Base-by-base conservation (phyloP, 129 eudicot species). In the Gnaphalium uliginosum region DNA sequence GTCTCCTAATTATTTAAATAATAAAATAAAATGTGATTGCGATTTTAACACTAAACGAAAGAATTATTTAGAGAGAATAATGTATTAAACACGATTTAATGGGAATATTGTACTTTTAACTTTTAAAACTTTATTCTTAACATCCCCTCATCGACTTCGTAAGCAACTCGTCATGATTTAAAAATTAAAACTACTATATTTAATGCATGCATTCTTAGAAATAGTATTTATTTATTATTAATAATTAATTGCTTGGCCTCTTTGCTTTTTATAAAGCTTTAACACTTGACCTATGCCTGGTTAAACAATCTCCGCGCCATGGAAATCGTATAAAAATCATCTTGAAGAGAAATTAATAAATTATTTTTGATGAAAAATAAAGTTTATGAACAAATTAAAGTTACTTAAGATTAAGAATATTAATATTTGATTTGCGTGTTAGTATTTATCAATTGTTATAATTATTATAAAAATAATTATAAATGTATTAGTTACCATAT, bases 41-140 rank as follows among this genome's bases (percentile, higher is more conserved):
- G 43, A 54, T 22, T 50, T 76, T 2, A 50, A 53, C 19, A 50
- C 5, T 65, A 32, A 32, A 0, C 41, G 19, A 23, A 35, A 54
- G 10, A 22, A 53, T 30, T 66, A 66, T 33, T 53, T 50, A 19
- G 30, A 63, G 73, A 10, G 56, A 76, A 76, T 66, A 66, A 32
- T 18, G 61, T 29, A 64, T 50, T 30, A 14, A 50, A 30, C 73
- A 76, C 19, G 26, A 33, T 35, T 17, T 66, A 30, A 35, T 66
- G 51, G 57, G 68, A 76, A 66, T 30, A 53, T 22, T 35, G 59
- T 58, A 77, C 62, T 68, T 54, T 54, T 27, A 74, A 22, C 35
- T 13, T 66, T 23, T 58, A 54, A 76, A 29, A 29, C 63, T 62
- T 74, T 61, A 74, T 62, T 39, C 56, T 39, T 25, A 32, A 39